These are phyloP conservation scores for Aspergillus awamori DNA, from an alignment of 2,329 filamentous ascomycete genomes.

Conservation along the genomic window DNA sequence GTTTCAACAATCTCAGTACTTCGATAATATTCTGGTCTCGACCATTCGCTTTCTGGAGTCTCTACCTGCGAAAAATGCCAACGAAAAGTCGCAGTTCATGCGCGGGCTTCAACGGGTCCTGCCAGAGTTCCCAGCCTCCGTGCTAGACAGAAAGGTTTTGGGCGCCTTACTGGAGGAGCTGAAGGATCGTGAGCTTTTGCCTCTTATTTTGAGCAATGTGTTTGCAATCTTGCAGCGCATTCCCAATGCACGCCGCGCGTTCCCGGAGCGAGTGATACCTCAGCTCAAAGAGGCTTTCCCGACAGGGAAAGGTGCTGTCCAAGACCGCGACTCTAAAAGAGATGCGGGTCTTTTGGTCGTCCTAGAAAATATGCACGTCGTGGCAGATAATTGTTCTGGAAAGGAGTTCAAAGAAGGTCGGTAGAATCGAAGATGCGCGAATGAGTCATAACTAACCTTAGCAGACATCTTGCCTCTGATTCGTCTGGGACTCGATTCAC, in stretches of 20 bases:
- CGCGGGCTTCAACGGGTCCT: constrained; percentile 83
- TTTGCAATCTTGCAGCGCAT: constrained; percentile 85
- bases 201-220: constrained; percentile 84
- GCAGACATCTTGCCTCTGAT: constrained; percentile 86
- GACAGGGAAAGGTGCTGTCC: constrained; percentile 49
- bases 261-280: constrained; percentile 85
- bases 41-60: constrained; percentile 93
- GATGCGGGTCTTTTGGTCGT: constrained; percentile 92
- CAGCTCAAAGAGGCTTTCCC: constrained; percentile 82
- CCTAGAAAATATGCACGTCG: constrained; percentile 75
- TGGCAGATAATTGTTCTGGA: constrained; percentile 79
- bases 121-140: constrained; percentile 87
- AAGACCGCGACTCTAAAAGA: constrained; percentile 77
- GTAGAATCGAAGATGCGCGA: constrained; percentile 33
- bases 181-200: constrained; percentile 85
- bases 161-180: constrained; percentile 88
- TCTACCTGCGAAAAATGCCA: constrained; percentile 86
- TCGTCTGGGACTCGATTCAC: constrained; percentile 79
- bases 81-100: constrained; percentile 90
- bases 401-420: constrained; percentile 92
- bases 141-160: constrained; percentile 92
- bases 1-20: constrained; percentile 94
- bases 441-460: constrained; percentile 20
- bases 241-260: constrained; percentile 74
- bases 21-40: constrained; percentile 94